Conservation (phyloP, 371 early-diverging fungal genomes). For the Blyttiomyces sp. region DNA sequence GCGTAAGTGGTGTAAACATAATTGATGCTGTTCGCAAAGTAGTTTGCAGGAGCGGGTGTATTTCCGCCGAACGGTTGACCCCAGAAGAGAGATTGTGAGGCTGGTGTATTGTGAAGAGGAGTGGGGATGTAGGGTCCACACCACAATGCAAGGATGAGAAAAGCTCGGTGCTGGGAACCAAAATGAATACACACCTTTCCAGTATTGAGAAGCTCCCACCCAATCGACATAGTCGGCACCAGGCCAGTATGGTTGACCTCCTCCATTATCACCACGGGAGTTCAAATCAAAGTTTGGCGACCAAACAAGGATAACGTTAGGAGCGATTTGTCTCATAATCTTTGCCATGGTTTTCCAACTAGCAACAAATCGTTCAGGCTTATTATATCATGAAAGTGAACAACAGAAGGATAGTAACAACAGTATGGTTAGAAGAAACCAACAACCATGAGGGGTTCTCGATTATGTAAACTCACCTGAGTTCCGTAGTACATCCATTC, state of each 20-base stretch:
- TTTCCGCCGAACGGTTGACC: background rate
- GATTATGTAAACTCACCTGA: too few relatives aligned
- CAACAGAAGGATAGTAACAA: too few relatives aligned
- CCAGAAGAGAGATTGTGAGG: background rate
- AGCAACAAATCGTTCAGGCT: background rate
- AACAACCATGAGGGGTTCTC: too few relatives aligned
- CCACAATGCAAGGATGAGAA: background rate
- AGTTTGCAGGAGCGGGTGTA: background rate
- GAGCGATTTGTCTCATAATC: background rate
- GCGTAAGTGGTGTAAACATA: slow-evolving; percentile 15
- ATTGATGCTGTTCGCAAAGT: background rate
- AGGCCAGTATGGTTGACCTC: slow-evolving; percentile 16
- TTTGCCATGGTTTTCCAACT: background rate
- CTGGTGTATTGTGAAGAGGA: background rate
- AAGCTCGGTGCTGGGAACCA: background rate
- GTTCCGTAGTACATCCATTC: slow-evolving; percentile 7
- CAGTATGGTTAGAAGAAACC: too few relatives aligned
- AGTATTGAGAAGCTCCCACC: slow-evolving; percentile 42
- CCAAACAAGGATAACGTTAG: slow-evolving; percentile 1
- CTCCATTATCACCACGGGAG: background rate
- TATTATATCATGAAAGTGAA: too few relatives aligned
- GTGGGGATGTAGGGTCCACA: too few relatives aligned
- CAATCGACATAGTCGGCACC: slow-evolving; percentile 51
- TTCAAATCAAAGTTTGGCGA: slow-evolving; percentile 7
- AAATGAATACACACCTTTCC: slow-evolving; percentile 17